Conservation (phyloP, 202 grass and related monocot genomes). For the Digitaria exilis region DNA sequence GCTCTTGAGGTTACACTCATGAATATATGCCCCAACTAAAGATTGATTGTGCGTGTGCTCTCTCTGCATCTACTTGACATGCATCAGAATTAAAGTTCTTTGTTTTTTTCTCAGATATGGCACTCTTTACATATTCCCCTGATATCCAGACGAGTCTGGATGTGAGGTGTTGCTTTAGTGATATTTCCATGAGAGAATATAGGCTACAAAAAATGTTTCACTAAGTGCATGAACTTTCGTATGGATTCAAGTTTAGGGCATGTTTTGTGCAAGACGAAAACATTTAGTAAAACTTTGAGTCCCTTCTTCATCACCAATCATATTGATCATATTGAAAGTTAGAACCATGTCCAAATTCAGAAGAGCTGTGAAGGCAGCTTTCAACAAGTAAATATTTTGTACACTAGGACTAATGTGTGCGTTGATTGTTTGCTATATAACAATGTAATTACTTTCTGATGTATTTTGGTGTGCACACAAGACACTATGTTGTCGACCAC, state of each 20-base stretch:
- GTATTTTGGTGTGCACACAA: no score
- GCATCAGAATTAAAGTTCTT: neutral
- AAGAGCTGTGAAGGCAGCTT: neutral
- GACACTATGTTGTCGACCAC: no score
- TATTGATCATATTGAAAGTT: neutral
- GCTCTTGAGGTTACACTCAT: neutral
- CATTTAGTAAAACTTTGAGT: neutral
- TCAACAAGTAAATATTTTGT: no score
- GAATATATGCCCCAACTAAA: neutral
- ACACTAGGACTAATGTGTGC: no score
- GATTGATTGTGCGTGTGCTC: neutral
- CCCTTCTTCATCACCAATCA: neutral
- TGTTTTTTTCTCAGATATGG: neutral
- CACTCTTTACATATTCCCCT: neutral
- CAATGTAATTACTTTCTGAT: no score
- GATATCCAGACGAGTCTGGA: neutral
- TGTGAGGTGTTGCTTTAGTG: neutral
- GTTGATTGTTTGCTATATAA: no score
- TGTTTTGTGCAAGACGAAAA: neutral
- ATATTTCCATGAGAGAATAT: neutral
- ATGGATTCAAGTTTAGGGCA: neutral
- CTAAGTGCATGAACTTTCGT: no score
- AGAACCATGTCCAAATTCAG: neutral
- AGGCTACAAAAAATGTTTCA: neutral
- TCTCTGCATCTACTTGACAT: neutral